Conservation (phyloP, 345 rosid species). For the Eucalyptus sp. region DNA sequence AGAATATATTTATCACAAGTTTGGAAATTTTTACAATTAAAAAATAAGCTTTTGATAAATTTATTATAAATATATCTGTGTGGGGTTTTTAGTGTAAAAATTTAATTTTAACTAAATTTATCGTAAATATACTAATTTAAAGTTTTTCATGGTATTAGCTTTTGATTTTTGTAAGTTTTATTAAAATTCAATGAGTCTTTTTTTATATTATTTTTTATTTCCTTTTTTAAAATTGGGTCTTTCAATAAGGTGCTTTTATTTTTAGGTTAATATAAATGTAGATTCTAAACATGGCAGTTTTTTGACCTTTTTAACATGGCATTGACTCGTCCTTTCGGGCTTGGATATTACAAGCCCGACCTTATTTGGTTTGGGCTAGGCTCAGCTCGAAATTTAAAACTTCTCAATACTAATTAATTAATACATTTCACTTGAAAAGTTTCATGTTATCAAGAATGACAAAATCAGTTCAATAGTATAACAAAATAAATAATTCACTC, state of each 20-base stretch:
- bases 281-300: not conserved
- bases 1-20: too few relatives aligned
- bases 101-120: too few relatives aligned
- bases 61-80: fast-evolving
- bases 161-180: not conserved
- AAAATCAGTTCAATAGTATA: not conserved
- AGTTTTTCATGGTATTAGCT: not conserved
- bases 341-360: not conserved
- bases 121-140: too few relatives aligned
- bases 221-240: not conserved
- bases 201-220: too few relatives aligned
- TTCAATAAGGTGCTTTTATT: not conserved
- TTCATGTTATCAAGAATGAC: not conserved
- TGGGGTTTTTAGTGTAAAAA: too few relatives aligned
- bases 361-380: not conserved
- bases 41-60: too few relatives aligned
- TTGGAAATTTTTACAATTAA: too few relatives aligned
- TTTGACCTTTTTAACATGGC: not conserved
- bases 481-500: not conserved
- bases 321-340: too few relatives aligned
- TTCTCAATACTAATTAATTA: not conserved
- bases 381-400: not conserved
- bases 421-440: not conserved
- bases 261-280: not conserved
- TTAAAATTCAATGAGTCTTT: too few relatives aligned